These are phyloP conservation scores for Sporothrix euskadiensis DNA, from an alignment of 2,329 filamentous ascomycete genomes.

Conservation along the genomic window DNA sequence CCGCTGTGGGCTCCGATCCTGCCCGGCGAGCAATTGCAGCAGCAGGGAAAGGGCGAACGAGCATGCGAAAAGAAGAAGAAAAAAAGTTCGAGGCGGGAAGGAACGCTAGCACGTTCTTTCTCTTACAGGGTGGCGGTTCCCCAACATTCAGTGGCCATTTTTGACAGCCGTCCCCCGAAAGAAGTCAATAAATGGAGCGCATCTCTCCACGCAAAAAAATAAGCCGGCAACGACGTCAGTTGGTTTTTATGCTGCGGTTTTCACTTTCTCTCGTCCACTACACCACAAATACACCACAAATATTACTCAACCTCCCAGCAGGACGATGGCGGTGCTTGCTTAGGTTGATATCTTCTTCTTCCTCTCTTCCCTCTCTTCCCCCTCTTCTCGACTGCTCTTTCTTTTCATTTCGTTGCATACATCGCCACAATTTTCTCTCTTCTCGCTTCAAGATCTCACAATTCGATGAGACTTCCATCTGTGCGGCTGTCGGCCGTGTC, in stretches of 20 bases:
- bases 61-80: background rate
- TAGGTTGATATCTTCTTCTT: background rate
- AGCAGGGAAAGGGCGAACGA: background rate
- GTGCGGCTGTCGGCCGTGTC: conserved; percentile 21
- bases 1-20: conserved; percentile 26
- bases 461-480: background rate
- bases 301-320: background rate
- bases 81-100: background rate
- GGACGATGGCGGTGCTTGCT: conserved; percentile 6
- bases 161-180: background rate
- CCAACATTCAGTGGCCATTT: conserved; percentile 10
- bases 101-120: conserved; percentile 6
- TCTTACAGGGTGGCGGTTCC: conserved; percentile 1
- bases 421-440: background rate
- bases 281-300: background rate
- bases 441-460: background rate
- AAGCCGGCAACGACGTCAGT: conserved; percentile 28
- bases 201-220: background rate
- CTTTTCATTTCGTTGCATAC: background rate
- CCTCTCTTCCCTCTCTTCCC: background rate
- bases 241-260: background rate
- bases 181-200: conserved; percentile 5
- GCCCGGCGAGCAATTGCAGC: background rate
- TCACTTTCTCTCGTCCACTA: background rate
- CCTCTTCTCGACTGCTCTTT: background rate